Evolutionary conservation across 139 green algal genomes (phyloP).

Genomic region (Micractinium sp.): DNA sequence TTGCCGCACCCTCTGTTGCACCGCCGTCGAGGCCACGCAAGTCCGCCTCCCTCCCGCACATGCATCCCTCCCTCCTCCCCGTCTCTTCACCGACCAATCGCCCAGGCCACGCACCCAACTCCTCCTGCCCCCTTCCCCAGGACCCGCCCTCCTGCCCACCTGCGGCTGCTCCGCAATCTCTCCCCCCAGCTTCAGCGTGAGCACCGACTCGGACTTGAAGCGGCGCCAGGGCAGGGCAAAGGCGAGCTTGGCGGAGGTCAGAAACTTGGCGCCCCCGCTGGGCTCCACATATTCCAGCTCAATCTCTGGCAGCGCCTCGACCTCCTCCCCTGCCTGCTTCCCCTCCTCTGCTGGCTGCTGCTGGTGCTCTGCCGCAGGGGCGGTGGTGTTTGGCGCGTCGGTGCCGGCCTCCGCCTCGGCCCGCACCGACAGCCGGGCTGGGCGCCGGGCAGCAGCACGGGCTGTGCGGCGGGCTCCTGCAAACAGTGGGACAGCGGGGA

Average conservation of each 20-base stretch:
- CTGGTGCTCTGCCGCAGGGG: not conserved
- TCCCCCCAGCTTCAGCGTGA: conserved; percentile 79
- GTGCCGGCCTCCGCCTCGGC: conserved; percentile 1
- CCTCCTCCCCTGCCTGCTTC: not conserved
- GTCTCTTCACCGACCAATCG: no score
- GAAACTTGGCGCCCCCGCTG: conserved; percentile 10
- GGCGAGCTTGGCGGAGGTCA: conserved; percentile 32
- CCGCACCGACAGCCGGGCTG: not conserved
- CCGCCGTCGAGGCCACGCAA: no score
- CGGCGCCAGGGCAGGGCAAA: conserved; percentile 87
- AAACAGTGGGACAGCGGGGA: not conserved
- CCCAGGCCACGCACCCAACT: no score
- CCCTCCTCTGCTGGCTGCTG: not conserved
- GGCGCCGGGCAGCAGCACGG: not conserved
- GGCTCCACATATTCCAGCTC: conserved; percentile 39
- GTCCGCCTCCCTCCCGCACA: no score
- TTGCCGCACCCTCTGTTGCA: no score
- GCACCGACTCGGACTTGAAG: conserved; percentile 83
- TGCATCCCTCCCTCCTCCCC: no score
- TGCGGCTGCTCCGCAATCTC: conserved; percentile 58
- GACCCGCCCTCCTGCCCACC: not conserved
- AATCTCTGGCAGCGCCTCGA: conserved; percentile 7
- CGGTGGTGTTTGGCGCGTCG: not conserved
- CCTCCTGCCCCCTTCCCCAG: not conserved
- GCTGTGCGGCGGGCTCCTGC: not conserved